A percentile compares a stretch with the other conserved stretches of the same genome.
phyloP scores from a whole-genome alignment of 805 yeast species.

The Ogataea paraovalis region DNA sequence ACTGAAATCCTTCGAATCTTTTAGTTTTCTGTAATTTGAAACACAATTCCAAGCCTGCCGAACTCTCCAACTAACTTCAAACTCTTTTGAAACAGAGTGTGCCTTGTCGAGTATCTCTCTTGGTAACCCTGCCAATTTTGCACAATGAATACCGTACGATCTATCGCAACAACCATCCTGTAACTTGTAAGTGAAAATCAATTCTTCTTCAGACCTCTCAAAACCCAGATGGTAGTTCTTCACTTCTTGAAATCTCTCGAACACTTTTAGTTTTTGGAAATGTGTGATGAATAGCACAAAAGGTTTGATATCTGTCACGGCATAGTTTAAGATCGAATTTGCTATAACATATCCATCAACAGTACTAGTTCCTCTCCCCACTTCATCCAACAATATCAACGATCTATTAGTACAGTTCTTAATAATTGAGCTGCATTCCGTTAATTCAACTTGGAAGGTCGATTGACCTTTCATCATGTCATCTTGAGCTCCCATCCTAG shows the following conservation, averaged over 20 bases:
- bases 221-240: slow-evolving; percentile 72
- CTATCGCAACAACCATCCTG: slow-evolving; percentile 49
- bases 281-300: slow-evolving; percentile 80
- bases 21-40: slow-evolving; percentile 1
- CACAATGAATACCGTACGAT: slow-evolving; percentile 85
- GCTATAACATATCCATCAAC: slow-evolving; percentile 83
- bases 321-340: slow-evolving; percentile 60
- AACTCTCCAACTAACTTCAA: slow-evolving; percentile 19
- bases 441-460: slow-evolving; percentile 77
- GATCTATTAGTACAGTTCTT: slow-evolving; percentile 47
- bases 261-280: slow-evolving; percentile 60
- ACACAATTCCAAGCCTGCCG: slow-evolving; percentile 13
- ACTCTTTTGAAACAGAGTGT: slow-evolving; percentile 28
- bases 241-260: slow-evolving; percentile 41
- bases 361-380: slow-evolving; percentile 69
- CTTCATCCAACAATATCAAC: slow-evolving; percentile 65
- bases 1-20: slow-evolving; percentile 1
- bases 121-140: slow-evolving; percentile 66
- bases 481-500: slow-evolving; percentile 82
- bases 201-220: slow-evolving; percentile 31
- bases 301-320: slow-evolving; percentile 43
- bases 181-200: slow-evolving; percentile 51
- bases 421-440: slow-evolving; percentile 59
- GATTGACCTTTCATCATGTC: slow-evolving; percentile 71
- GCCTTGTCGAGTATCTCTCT: slow-evolving; percentile 44